A percentile compares a stretch with the other conserved stretches of the same genome.
phyloP scores from a whole-genome alignment of 1,139 yeast species.

The Protomyces macrosporus region DNA sequence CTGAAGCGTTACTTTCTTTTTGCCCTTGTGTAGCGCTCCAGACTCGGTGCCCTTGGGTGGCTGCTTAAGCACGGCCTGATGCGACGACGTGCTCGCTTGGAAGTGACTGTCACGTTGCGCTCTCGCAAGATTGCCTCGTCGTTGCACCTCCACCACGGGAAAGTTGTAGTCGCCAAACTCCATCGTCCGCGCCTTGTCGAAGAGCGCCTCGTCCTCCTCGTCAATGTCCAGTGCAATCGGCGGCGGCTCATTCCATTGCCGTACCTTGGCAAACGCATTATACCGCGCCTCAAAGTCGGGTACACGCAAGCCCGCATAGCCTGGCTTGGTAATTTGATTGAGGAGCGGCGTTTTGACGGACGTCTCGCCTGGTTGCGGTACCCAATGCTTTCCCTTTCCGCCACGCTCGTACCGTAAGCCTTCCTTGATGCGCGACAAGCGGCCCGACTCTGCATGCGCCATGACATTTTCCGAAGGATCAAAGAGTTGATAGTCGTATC shows the following conservation, averaged over 20 bases:
- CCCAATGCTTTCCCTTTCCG: conserved; percentile 81
- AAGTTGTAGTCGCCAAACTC: conserved; percentile 55
- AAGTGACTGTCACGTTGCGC: conserved; percentile 10
- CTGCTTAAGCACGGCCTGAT: conserved; percentile 1
- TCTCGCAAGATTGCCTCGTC: conserved; percentile 37
- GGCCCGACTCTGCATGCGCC: conserved; percentile 49
- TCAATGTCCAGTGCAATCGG: conserved; percentile 39
- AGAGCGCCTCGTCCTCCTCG: conserved; percentile 44
- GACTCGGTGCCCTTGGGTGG: conserved; percentile 22
- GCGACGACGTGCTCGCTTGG: conserved; percentile 19
- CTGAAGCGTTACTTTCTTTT: conserved; percentile 6
- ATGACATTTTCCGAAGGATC: conserved; percentile 46
- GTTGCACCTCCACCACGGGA: conserved; percentile 52
- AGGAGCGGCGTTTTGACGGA: conserved; percentile 11
- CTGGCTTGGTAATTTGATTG: background rate
- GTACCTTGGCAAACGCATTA: conserved; percentile 6
- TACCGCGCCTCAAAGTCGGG: conserved; percentile 12
- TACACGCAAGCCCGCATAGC: background rate
- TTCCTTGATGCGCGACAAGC: conserved; percentile 68
- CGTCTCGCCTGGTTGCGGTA: conserved; percentile 43
- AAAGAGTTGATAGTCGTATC: conserved; percentile 75
- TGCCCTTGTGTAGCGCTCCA: conserved; percentile 3
- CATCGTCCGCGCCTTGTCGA: conserved; percentile 43
- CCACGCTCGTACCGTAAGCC: conserved; percentile 78
- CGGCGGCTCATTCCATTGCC: conserved; percentile 8